Conservation (phyloP, 2,329 filamentous ascomycete species). For the Aspergillus clavatus region DNA sequence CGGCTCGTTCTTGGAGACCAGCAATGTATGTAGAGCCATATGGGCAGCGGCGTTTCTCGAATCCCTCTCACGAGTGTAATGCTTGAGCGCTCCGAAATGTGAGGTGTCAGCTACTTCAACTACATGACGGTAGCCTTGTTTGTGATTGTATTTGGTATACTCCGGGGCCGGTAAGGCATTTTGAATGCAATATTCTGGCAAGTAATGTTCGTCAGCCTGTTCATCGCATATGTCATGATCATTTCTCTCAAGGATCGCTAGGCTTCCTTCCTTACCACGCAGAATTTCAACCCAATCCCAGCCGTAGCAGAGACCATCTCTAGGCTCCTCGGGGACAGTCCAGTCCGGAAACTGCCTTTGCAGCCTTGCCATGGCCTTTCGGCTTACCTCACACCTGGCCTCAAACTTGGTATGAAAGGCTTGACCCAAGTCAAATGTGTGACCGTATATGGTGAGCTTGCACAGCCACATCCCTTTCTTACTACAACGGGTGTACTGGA, state of each 20-base stretch:
- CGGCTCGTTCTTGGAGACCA: constrained; percentile 10
- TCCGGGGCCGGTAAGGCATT: constrained; percentile 12
- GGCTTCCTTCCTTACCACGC: constrained; percentile 20
- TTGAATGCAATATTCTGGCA: constrained; percentile 22
- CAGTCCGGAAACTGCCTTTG: constrained; percentile 21
- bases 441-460: constrained; percentile 28
- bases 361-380: constrained; percentile 24
- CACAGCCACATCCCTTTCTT: constrained; percentile 19
- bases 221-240: background rate
- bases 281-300: constrained; percentile 31
- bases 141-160: constrained; percentile 22
- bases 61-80: constrained; percentile 19
- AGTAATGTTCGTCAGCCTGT: background rate
- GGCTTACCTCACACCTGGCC: constrained; percentile 24
- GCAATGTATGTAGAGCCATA: constrained; percentile 21
- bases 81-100: constrained; percentile 16
- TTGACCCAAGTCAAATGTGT: constrained; percentile 18
- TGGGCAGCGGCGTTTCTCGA: constrained; percentile 30
- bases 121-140: constrained; percentile 24
- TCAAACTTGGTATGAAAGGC: constrained; percentile 8
- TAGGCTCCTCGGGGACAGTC: constrained; percentile 26
- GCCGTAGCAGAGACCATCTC: constrained; percentile 7
- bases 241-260: background rate
- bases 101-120: constrained; percentile 17
- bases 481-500: constrained; percentile 17